phyloP scores from a whole-genome alignment of 306 rosid genomes.

The Rubus idaeus region DNA sequence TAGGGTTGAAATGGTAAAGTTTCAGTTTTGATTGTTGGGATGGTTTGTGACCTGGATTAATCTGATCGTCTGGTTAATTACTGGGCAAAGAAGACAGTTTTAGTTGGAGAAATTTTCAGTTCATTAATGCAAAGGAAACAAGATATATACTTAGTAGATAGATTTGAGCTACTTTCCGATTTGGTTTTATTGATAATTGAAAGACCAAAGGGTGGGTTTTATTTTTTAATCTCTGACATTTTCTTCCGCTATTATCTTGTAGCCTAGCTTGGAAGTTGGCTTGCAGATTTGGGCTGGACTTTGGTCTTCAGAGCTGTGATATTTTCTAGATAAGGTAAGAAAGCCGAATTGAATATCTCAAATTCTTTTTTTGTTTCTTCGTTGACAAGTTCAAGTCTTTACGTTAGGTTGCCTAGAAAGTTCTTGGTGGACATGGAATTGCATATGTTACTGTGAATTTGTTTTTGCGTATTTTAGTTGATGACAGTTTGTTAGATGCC shows the following conservation, averaged over 20 bases:
- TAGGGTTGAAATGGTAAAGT: not conserved
- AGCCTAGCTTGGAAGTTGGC: not conserved
- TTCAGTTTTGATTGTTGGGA: not conserved
- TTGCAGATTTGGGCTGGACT: slow-evolving; percentile 27
- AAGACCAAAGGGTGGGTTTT: not conserved
- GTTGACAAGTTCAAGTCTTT: not conserved
- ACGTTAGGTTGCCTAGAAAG: not conserved
- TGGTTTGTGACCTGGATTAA: not conserved
- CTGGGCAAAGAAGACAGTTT: not conserved
- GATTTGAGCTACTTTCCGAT: slow-evolving; percentile 16
- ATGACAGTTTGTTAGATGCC: not conserved
- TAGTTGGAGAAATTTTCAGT: not conserved
- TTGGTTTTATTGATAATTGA: not conserved
- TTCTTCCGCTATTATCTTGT: not conserved
- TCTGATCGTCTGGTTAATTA: not conserved
- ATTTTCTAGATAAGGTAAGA: slow-evolving; percentile 61
- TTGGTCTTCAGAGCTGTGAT: slow-evolving; percentile 20
- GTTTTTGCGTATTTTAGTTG: not conserved
- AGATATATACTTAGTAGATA: not conserved
- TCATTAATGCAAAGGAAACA: not conserved
- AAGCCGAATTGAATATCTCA: slow-evolving; percentile 22
- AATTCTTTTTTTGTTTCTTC: not conserved
- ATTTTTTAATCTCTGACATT: not conserved
- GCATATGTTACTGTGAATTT: not conserved
- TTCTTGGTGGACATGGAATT: not conserved